Evolutionary conservation across 331 rosid genomes (phyloP).

Genomic region (Malus hybrid): DNA sequence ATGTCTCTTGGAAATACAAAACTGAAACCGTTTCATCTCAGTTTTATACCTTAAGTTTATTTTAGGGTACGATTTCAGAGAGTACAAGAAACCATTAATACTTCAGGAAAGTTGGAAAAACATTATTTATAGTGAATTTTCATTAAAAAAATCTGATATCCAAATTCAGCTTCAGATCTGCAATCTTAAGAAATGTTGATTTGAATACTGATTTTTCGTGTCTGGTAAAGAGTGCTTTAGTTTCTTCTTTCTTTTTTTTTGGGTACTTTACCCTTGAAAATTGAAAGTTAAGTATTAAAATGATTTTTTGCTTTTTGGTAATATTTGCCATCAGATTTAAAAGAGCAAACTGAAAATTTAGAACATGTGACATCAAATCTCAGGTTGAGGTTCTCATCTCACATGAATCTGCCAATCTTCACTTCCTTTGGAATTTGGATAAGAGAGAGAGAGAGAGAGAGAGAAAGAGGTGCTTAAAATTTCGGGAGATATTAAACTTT

Average conservation of each 20-base stretch:
- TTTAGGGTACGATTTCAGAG: neutral
- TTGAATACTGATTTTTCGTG: too few relatives aligned
- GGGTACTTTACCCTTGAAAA: neutral
- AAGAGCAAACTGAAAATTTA: neutral
- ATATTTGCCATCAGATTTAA: neutral
- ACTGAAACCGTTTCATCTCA: too few relatives aligned
- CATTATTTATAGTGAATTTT: neutral
- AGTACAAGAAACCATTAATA: neutral
- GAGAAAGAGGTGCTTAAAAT: neutral
- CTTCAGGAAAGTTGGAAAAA: neutral
- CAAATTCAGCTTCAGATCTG: neutral
- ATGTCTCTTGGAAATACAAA: too few relatives aligned
- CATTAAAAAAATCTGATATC: neutral
- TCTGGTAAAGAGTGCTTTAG: neutral
- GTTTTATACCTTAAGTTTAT: neutral
- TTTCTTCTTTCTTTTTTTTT: too few relatives aligned
- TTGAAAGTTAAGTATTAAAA: too few relatives aligned
- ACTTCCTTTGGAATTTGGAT: neutral
- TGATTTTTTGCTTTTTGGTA: neutral
- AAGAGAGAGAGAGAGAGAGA: neutral
- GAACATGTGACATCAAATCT: neutral
- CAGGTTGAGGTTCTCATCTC: neutral
- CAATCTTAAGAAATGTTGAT: neutral
- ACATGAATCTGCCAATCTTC: neutral
- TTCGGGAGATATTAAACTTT: neutral